Percentiles rank a stretch among this genome's conserved stretches.
Evolutionary conservation across 2,329 filamentous ascomycete species (phyloP).

Genomic region (Microdochium bolleyi): DNA sequence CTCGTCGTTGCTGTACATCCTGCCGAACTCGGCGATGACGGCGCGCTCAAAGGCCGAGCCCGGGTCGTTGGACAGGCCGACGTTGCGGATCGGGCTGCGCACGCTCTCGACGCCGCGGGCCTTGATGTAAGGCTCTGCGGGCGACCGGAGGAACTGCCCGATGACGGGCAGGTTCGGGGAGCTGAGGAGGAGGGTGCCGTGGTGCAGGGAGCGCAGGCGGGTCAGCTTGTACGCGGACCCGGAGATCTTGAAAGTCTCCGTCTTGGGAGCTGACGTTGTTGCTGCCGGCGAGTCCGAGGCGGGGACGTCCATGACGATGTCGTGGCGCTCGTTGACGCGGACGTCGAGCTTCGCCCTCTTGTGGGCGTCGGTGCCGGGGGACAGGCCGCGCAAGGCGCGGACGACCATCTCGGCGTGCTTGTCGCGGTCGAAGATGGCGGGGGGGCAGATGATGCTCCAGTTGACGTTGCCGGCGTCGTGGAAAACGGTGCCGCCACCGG

Average conservation of each 20-base stretch:
- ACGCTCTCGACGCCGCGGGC: slow-evolving; percentile 89
- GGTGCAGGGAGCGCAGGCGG: slow-evolving; percentile 72
- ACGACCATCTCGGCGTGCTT: slow-evolving; percentile 91
- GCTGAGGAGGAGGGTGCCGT: slow-evolving; percentile 79
- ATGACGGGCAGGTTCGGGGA: slow-evolving; percentile 69
- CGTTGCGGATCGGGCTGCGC: slow-evolving; percentile 74
- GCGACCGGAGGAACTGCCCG: slow-evolving; percentile 65
- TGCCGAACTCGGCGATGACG: slow-evolving; percentile 57
- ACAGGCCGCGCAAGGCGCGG: slow-evolving; percentile 60
- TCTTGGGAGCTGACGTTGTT: neutral
- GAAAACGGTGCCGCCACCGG: slow-evolving; percentile 88
- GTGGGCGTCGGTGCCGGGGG: slow-evolving; percentile 32
- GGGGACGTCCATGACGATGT: slow-evolving; percentile 57
- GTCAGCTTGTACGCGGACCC: slow-evolving; percentile 95
- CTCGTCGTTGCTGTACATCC: slow-evolving; percentile 48
- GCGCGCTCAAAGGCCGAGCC: slow-evolving; percentile 37
- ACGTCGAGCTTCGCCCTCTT: neutral
- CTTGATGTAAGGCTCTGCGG: slow-evolving; percentile 66
- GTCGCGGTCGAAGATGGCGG: slow-evolving; percentile 69
- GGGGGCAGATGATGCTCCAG: slow-evolving; percentile 84
- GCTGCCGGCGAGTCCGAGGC: neutral
- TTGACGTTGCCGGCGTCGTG: slow-evolving; percentile 93
- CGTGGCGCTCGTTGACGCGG: slow-evolving; percentile 80
- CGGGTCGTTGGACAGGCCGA: slow-evolving; percentile 40
- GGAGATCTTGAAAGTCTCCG: slow-evolving; percentile 65